A percentile compares a stretch with the other conserved stretches of the same genome.
These are phyloP conservation scores for Comarum palustre DNA, from an alignment of 306 rosid species.

Conservation along the genomic window DNA sequence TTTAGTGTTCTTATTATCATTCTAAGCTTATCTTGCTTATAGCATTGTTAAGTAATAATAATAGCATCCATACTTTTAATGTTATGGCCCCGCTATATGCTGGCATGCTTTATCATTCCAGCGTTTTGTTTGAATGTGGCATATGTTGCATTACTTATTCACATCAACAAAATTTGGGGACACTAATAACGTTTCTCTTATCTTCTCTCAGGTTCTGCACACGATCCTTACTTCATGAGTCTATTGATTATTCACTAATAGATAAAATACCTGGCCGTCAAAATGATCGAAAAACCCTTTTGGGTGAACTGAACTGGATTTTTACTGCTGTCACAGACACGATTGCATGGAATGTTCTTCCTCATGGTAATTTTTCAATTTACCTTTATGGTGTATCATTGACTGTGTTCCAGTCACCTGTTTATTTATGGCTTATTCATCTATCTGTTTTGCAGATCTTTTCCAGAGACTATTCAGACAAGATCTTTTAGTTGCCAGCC, in stretches of 20 bases:
- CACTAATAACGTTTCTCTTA: constrained; percentile 10
- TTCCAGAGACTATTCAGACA: constrained; percentile 96
- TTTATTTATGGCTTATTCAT: constrained; percentile 18
- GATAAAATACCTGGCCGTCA: constrained; percentile 97
- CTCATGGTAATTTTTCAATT: constrained; percentile 60
- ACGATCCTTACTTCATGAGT: constrained; percentile 76
- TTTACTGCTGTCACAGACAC: constrained; percentile 98
- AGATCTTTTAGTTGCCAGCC: constrained; percentile 90
- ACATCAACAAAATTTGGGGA: not conserved
- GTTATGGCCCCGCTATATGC: not conserved
- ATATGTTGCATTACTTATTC: not conserved
- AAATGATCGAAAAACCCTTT: constrained; percentile 88
- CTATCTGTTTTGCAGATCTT: constrained; percentile 62
- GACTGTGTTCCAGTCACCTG: constrained; percentile 12
- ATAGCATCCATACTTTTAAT: not conserved
- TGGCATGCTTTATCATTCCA: constrained; percentile 1
- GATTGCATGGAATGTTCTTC: constrained; percentile 98
- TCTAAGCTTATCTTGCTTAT: constrained; percentile 11
- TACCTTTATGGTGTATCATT: not conserved
- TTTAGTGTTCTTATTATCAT: constrained; percentile 17
- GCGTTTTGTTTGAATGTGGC: not conserved
- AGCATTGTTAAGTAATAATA: not conserved
- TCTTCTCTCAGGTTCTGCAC: constrained; percentile 68
- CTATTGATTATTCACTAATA: constrained; percentile 75
- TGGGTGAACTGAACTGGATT: constrained; percentile 98